phyloP scores from a whole-genome alignment of 345 rosid genomes.

The Cochlearia excelsa region DNA sequence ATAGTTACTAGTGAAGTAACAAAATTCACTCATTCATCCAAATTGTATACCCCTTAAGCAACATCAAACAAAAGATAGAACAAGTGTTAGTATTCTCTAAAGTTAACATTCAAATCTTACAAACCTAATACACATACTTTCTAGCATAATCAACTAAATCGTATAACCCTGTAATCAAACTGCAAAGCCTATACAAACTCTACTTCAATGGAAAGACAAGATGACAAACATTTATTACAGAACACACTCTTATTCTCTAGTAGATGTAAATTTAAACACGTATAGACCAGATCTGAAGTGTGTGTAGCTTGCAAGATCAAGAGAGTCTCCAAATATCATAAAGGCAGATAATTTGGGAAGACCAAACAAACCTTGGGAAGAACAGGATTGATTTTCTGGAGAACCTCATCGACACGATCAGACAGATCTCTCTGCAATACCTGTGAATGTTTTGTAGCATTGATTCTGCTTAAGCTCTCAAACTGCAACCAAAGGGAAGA shows the following conservation, averaged over 20 bases:
- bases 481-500: conserved; percentile 34
- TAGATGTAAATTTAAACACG: background rate
- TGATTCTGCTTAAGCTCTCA: conserved; percentile 37
- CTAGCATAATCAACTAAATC: background rate
- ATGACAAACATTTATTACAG: background rate
- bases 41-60: conserved; percentile 6
- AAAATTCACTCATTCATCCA: background rate
- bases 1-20: background rate
- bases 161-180: conserved; percentile 8
- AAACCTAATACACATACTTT: background rate
- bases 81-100: conserved; percentile 1
- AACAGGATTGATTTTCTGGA: conserved; percentile 45
- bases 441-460: conserved; percentile 33
- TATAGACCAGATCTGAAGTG: conserved; percentile 21
- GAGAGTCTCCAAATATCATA: conserved; percentile 17
- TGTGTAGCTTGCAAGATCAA: conserved; percentile 1
- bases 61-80: conserved; percentile 11
- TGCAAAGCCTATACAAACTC: conserved; percentile 13
- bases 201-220: conserved; percentile 1
- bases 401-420: conserved; percentile 45
- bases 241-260: background rate
- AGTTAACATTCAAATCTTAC: conserved; percentile 2
- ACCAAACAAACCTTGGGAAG: conserved; percentile 51
- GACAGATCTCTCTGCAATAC: conserved; percentile 50
- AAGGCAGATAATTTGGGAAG: background rate